phyloP scores from a whole-genome alignment of 2,329 filamentous ascomycete species.

The Nemania sp. region DNA sequence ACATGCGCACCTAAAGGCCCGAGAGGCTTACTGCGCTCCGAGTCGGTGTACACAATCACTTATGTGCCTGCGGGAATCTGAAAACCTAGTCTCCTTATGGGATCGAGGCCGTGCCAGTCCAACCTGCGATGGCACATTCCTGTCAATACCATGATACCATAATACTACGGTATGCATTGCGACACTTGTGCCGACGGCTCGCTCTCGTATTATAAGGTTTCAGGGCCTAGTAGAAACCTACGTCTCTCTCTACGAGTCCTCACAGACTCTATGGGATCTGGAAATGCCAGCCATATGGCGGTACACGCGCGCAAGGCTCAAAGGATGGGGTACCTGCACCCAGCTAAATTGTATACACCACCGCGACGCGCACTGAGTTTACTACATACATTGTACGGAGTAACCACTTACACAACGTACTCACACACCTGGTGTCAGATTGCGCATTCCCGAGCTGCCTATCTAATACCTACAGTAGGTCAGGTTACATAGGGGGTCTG shows the following conservation, averaged over 20 bases:
- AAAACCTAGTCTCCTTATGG: not conserved
- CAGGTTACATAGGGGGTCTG: not conserved
- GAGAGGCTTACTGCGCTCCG: conserved; percentile 25
- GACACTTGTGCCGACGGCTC: not conserved
- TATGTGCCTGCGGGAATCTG: conserved; percentile 2
- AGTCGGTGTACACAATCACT: conserved; percentile 9
- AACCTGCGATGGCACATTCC: conserved; percentile 14
- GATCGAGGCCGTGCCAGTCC: conserved; percentile 19
- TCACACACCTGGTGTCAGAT: not conserved
- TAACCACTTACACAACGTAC: not conserved
- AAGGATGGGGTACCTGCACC: too few species aligned
- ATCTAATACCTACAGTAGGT: not conserved
- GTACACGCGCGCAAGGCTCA: not conserved
- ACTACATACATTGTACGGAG: not conserved
- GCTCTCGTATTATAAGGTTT: conserved; percentile 1
- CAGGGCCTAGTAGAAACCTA: not conserved
- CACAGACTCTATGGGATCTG: not conserved
- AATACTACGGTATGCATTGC: too few species aligned
- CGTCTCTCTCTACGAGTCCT: not conserved
- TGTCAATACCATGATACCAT: not conserved
- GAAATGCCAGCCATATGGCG: not conserved
- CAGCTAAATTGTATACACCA: too few species aligned
- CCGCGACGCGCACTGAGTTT: not conserved
- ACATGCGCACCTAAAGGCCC: not conserved
- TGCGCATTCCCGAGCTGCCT: not conserved